Conservation (phyloP, 768 basidiomycete species). For the Rickenella mellea region DNA sequence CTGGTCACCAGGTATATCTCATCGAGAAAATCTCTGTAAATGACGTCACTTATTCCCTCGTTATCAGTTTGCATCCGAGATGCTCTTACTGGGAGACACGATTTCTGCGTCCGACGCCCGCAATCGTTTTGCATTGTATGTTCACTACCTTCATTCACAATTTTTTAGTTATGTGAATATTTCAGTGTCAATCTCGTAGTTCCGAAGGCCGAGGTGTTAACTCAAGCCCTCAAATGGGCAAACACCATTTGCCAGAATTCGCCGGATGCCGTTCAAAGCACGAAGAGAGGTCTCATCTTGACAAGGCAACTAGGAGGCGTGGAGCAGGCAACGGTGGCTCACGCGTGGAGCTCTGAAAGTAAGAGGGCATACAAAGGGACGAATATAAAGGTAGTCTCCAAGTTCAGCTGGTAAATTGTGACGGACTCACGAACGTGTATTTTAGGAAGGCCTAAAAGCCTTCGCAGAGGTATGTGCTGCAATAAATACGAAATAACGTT, state of each 20-base stretch:
- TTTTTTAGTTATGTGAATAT: constrained; percentile 1
- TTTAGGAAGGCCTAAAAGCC: constrained; percentile 60
- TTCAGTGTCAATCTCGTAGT: constrained; percentile 66
- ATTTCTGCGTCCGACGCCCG: constrained; percentile 60
- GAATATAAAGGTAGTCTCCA: constrained; percentile 53
- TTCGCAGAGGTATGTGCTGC: constrained; percentile 46
- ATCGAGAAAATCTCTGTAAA: constrained; percentile 2
- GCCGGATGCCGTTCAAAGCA: constrained; percentile 71
- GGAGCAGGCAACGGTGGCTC: constrained; percentile 38
- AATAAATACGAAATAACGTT: constrained; percentile 2
- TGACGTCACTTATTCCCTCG: not conserved
- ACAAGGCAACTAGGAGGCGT: constrained; percentile 39
- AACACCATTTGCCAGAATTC: constrained; percentile 52
- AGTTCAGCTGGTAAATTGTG: not conserved
- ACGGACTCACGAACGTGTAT: not conserved
- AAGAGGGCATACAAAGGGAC: constrained; percentile 45
- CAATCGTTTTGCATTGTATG: constrained; percentile 67
- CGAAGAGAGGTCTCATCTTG: constrained; percentile 60
- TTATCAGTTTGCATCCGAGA: constrained; percentile 60
- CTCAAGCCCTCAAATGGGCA: constrained; percentile 55
- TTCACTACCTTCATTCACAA: constrained; percentile 12
- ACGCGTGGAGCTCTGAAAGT: constrained; percentile 37
- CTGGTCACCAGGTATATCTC: constrained; percentile 65
- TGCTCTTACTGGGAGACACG: constrained; percentile 65
- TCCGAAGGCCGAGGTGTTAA: constrained; percentile 40